A percentile compares a stretch with the other conserved stretches of the same genome.
These are phyloP conservation scores for Volvox africanus DNA, from an alignment of 139 green algal species.

Conservation along the genomic window DNA sequence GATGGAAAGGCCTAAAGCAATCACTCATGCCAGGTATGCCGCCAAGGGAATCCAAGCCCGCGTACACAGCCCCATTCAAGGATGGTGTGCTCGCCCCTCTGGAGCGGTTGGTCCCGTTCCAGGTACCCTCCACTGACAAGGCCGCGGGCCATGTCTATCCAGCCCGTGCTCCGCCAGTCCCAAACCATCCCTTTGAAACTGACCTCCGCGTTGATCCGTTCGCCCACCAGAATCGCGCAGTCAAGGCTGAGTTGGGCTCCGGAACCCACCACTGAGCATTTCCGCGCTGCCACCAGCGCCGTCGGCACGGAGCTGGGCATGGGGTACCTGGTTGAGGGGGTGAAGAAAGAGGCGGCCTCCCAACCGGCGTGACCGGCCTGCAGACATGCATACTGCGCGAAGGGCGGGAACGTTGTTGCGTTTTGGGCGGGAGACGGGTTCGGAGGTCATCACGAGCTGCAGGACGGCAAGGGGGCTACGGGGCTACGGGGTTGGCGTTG, in stretches of 20 bases:
- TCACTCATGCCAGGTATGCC: too few species aligned
- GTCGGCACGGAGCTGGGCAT: not conserved
- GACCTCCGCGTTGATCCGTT: not conserved
- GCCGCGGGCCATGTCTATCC: not conserved
- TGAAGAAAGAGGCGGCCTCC: not conserved
- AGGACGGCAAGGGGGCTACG: not conserved
- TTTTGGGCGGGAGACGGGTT: not conserved
- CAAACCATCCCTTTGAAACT: not conserved
- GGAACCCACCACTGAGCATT: not conserved
- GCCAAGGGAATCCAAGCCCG: too few species aligned
- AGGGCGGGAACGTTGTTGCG: not conserved
- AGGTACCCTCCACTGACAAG: not conserved
- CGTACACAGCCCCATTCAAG: not conserved
- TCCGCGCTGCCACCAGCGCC: not conserved
- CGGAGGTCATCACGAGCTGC: not conserved
- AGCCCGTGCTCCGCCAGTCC: not conserved
- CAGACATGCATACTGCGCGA: slow-evolving; percentile 1
- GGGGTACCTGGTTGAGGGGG: not conserved
- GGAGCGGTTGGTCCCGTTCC: not conserved
- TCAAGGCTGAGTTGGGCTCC: not conserved
- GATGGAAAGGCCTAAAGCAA: not conserved
- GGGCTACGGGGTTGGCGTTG: too few species aligned
- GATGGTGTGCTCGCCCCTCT: not conserved
- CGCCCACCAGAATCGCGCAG: not conserved
- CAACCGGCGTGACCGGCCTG: not conserved